phyloP scores from a whole-genome alignment of 495 filamentous ascomycete species.

The Penicillium parvum region DNA sequence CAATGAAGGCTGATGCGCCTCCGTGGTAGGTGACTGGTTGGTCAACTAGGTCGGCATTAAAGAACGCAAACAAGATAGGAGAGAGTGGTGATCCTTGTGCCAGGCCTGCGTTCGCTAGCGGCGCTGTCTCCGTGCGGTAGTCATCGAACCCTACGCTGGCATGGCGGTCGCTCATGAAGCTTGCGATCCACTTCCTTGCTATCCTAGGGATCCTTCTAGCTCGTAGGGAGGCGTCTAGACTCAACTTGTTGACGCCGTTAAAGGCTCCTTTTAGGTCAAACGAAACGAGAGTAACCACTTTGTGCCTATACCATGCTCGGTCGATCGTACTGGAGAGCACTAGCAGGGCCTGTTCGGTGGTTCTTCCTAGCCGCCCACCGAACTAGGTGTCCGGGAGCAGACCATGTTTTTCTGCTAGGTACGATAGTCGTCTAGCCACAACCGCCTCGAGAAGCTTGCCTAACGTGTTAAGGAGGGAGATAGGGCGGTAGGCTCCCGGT shows the following conservation, averaged over 20 bases:
- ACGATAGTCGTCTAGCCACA: conserved; percentile 18
- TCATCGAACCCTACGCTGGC: conserved; percentile 24
- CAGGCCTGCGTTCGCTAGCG: conserved; percentile 20
- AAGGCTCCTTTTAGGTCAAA: conserved; percentile 31
- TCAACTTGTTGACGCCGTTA: conserved; percentile 23
- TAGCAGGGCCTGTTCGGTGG: conserved; percentile 22
- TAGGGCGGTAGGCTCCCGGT: conserved; percentile 20
- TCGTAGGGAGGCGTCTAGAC: conserved; percentile 16
- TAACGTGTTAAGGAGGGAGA: conserved; percentile 26
- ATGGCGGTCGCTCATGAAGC: conserved; percentile 21
- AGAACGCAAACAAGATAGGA: conserved; percentile 26
- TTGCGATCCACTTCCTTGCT: conserved; percentile 18
- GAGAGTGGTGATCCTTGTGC: conserved; percentile 27
- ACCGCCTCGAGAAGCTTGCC: conserved; percentile 25
- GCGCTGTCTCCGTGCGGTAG: conserved; percentile 7
- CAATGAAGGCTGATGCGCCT: conserved; percentile 21
- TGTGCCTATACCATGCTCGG: conserved; percentile 17
- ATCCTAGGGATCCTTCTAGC: conserved; percentile 18
- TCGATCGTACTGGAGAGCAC: conserved; percentile 22
- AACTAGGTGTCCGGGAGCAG: conserved; percentile 25
- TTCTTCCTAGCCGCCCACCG: conserved; percentile 19
- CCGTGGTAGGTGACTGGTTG: conserved; percentile 16
- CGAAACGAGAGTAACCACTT: conserved; percentile 17
- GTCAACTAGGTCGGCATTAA: conserved; percentile 24
- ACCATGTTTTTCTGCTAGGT: conserved; percentile 15